phyloP scores from a whole-genome alignment of 805 yeast genomes.

The Lipomyces sp. region DNA sequence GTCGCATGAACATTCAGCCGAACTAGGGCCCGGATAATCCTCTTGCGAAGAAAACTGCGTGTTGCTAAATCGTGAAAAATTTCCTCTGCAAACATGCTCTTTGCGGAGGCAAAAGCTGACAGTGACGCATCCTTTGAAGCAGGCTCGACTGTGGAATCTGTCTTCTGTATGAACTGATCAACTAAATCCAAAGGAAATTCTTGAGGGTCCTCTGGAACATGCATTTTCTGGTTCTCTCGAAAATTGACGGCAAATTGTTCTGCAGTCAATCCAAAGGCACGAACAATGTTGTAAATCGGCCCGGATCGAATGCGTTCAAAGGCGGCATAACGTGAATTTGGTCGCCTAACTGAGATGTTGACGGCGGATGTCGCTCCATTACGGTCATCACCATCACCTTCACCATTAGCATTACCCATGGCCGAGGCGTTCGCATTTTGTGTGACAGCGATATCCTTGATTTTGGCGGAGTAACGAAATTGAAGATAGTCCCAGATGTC shows the following conservation, averaged over 20 bases:
- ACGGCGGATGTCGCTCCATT: slow-evolving; percentile 33
- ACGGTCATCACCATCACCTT: slow-evolving; percentile 20
- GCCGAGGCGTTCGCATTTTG: slow-evolving; percentile 22
- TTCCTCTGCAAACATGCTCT: slow-evolving; percentile 74
- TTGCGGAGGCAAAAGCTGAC: slow-evolving; percentile 68
- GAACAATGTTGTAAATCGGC: slow-evolving; percentile 26
- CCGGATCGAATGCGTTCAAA: slow-evolving; percentile 37
- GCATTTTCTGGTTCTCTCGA: slow-evolving; percentile 60
- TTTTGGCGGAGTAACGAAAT: slow-evolving; percentile 62
- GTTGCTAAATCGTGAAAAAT: slow-evolving; percentile 76
- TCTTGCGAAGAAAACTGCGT: slow-evolving; percentile 61
- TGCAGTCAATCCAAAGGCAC: slow-evolving; percentile 73
- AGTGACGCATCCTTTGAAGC: slow-evolving; percentile 33
- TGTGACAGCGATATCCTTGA: slow-evolving; percentile 46
- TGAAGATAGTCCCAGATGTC: slow-evolving; percentile 81
- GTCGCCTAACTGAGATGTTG: slow-evolving; percentile 36
- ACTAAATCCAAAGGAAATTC: slow-evolving; percentile 61
- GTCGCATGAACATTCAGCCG: slow-evolving; percentile 72
- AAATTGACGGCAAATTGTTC: slow-evolving; percentile 80
- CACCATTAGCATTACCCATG: not conserved
- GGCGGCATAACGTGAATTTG: slow-evolving; percentile 41
- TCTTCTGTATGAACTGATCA: slow-evolving; percentile 35
- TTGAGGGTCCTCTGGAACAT: slow-evolving; percentile 66
- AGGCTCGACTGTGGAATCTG: slow-evolving; percentile 14
- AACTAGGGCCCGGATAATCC: slow-evolving; percentile 54